A percentile compares a stretch with the other conserved stretches of the same genome.
Evolutionary conservation across 331 rosid species (phyloP).

Genomic region (Malus hybrid): DNA sequence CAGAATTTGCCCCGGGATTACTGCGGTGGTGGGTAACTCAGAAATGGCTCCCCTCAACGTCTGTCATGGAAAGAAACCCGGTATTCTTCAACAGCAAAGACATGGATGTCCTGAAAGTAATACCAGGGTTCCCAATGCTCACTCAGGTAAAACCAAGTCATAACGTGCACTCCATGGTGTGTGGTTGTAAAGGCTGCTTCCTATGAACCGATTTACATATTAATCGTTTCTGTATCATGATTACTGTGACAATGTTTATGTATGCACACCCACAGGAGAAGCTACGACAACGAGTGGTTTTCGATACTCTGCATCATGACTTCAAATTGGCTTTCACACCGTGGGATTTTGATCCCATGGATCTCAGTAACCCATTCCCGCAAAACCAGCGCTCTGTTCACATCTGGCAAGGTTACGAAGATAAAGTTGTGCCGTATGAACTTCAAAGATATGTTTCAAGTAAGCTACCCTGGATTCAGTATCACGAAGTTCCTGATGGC

Average conservation of each 20-base stretch:
- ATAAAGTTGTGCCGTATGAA: conserved; percentile 68
- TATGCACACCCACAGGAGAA: conserved; percentile 38
- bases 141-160: conserved; percentile 42
- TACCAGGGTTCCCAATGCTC: conserved; percentile 71
- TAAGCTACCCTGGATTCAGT: conserved; percentile 77
- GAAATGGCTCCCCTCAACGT: conserved; percentile 79
- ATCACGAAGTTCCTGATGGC: conserved; percentile 79
- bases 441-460: conserved; percentile 60
- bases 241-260: conserved; percentile 6
- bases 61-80: conserved; percentile 62
- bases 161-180: not conserved
- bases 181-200: not conserved
- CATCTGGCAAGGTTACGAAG: conserved; percentile 81
- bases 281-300: conserved; percentile 44
- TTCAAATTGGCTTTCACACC: conserved; percentile 60
- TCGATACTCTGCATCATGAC: conserved; percentile 63
- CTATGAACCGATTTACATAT: not conserved
- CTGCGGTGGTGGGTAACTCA: conserved; percentile 78
- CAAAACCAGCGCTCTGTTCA: conserved; percentile 9
- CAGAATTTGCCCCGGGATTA: conserved; percentile 52
- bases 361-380: conserved; percentile 56
- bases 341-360: conserved; percentile 78
- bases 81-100: conserved; percentile 61
- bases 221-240: not conserved
- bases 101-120: conserved; percentile 58